These are phyloP conservation scores for Trichomonascus vanleenenianus DNA, from an alignment of 805 yeast genomes.

Conservation along the genomic window DNA sequence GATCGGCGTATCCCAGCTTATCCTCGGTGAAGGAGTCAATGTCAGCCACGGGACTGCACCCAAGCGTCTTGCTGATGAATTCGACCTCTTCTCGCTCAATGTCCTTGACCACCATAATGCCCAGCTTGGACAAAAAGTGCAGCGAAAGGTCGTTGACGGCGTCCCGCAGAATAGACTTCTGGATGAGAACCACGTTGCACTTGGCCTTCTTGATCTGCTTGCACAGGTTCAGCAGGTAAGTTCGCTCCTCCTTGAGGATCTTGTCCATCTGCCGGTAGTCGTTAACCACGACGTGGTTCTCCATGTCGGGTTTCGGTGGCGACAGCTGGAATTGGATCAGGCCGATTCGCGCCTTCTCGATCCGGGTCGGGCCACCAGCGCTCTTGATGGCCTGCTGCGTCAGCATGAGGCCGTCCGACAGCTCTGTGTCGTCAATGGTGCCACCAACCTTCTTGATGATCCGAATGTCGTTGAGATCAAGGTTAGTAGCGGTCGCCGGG, in stretches of 20 bases:
- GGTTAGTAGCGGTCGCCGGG: constrained; percentile 53
- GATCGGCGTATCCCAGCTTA: constrained; percentile 84
- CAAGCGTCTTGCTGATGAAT: constrained; percentile 74
- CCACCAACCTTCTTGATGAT: constrained; percentile 93
- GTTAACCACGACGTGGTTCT: constrained; percentile 92
- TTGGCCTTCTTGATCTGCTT: constrained; percentile 94
- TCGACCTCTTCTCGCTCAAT: constrained; percentile 95
- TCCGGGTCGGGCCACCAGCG: constrained; percentile 92
- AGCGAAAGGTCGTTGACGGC: constrained; percentile 92
- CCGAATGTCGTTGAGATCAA: constrained; percentile 82
- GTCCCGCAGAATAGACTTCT: constrained; percentile 88
- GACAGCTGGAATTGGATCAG: constrained; percentile 89
- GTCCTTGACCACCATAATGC: constrained; percentile 90
- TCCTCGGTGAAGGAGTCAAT: constrained; percentile 89
- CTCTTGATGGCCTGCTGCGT: constrained; percentile 82
- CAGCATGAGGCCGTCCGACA: constrained; percentile 81
- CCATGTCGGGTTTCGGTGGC: constrained; percentile 97
- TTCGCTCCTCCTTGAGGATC: constrained; percentile 95
- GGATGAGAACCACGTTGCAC: constrained; percentile 86
- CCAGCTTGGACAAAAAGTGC: constrained; percentile 88
- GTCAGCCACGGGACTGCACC: constrained; percentile 95
- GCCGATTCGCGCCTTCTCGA: constrained; percentile 89
- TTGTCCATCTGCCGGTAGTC: constrained; percentile 99
- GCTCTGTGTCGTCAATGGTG: constrained; percentile 92
- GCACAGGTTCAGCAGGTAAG: constrained; percentile 87